These are phyloP conservation scores for Wickerhamiella nectarea DNA, from an alignment of 805 yeast species.

Conservation along the genomic window DNA sequence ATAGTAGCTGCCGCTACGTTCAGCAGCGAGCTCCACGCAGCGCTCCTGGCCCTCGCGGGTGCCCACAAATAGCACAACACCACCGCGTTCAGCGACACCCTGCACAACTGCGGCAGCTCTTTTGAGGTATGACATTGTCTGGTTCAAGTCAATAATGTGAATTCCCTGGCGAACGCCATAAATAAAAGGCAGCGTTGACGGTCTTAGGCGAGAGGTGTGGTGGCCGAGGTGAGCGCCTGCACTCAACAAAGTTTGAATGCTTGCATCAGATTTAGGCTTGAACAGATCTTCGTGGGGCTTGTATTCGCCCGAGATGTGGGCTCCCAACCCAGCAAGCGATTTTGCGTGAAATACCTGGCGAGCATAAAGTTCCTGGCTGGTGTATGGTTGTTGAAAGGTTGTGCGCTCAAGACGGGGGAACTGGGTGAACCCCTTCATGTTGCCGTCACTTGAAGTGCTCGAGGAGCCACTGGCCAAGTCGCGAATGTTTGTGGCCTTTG, in stretches of 20 bases:
- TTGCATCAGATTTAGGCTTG: slow-evolving; percentile 46
- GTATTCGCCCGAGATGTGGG: slow-evolving; percentile 48
- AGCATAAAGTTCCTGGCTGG: slow-evolving; percentile 61
- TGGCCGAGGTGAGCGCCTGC: slow-evolving; percentile 96
- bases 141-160: slow-evolving; percentile 79
- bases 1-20: slow-evolving; percentile 62
- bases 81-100: slow-evolving; percentile 74
- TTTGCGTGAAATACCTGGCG: slow-evolving; percentile 55
- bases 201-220: slow-evolving; percentile 52
- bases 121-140: slow-evolving; percentile 60
- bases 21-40: slow-evolving; percentile 67
- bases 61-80: slow-evolving; percentile 73
- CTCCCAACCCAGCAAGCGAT: slow-evolving; percentile 47
- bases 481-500: slow-evolving; percentile 11
- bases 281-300: slow-evolving; percentile 52
- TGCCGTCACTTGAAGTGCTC: slow-evolving; percentile 10
- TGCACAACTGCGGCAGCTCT: slow-evolving; percentile 77
- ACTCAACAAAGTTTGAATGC: slow-evolving; percentile 62
- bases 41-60: slow-evolving; percentile 65
- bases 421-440: slow-evolving; percentile 18
- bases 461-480: slow-evolving; percentile 4
- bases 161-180: slow-evolving; percentile 85
- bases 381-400: slow-evolving; percentile 48
- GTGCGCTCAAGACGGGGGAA: slow-evolving; percentile 58
- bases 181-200: slow-evolving; percentile 71